phyloP scores from a whole-genome alignment of 208 protist genomes.

The Acanthamoeba lenticulata region DNA sequence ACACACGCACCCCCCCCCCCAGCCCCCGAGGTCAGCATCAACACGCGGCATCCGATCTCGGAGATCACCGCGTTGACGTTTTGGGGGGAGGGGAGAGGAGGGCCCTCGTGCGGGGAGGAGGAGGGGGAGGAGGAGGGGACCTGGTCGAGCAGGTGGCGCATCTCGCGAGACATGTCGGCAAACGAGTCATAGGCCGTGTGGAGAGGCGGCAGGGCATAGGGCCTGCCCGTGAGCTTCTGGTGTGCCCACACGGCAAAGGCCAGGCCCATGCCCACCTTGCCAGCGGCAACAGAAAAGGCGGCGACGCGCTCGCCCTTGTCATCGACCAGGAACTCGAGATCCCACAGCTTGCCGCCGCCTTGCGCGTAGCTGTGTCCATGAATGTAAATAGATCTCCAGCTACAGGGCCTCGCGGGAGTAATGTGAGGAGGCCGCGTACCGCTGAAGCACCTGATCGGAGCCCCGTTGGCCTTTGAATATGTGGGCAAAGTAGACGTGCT shows the following conservation, averaged over 20 bases:
- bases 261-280: constrained; percentile 82
- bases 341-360: constrained; percentile 69
- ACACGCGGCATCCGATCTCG: neutral
- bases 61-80: no score
- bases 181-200: neutral
- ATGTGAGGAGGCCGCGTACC: constrained; percentile 69
- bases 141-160: neutral
- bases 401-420: no score
- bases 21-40: neutral
- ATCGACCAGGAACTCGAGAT: constrained; percentile 86
- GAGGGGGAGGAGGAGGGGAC: neutral
- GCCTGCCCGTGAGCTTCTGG: neutral
- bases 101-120: neutral
- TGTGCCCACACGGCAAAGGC: constrained; percentile 62
- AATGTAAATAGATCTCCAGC: no score
- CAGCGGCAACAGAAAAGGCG: constrained; percentile 85
- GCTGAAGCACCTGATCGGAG: constrained; percentile 81
- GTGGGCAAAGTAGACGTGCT: constrained; percentile 87
- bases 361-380: neutral
- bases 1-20: neutral
- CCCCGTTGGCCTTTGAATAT: constrained; percentile 85
- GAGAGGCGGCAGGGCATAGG: neutral
- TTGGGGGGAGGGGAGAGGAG: neutral
- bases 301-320: constrained; percentile 77
- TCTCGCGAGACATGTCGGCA: neutral